Evolutionary conservation across 108 stramenopile species (phyloP).

Genomic region (Seminavis robusta): DNA sequence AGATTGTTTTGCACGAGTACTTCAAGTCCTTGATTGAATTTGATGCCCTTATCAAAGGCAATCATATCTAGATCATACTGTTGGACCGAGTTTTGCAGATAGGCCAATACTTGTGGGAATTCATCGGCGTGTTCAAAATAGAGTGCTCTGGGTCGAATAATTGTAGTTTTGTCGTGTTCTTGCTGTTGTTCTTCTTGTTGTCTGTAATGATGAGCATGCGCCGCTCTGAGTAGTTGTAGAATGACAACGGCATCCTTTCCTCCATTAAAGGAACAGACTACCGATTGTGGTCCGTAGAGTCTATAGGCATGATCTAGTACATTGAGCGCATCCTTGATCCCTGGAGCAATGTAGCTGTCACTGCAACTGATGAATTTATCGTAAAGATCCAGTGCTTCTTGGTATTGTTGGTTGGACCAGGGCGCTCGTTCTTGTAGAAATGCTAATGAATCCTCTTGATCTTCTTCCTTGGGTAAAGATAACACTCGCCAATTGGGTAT

Average conservation of each 20-base stretch:
- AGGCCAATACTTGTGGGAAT: slow-evolving; percentile 63
- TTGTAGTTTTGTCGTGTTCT: slow-evolving; percentile 31
- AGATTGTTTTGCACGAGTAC: slow-evolving; percentile 62
- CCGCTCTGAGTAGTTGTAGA: slow-evolving; percentile 91
- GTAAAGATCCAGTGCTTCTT: slow-evolving; percentile 56
- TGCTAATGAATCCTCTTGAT: too few relatives aligned
- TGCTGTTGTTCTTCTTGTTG: slow-evolving; percentile 9
- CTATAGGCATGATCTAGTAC: slow-evolving; percentile 74
- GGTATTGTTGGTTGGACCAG: slow-evolving; percentile 65
- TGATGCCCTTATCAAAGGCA: slow-evolving; percentile 64
- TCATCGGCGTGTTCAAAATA: slow-evolving; percentile 84
- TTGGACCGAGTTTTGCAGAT: slow-evolving; percentile 61
- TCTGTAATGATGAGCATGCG: slow-evolving; percentile 68
- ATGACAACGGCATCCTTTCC: slow-evolving; percentile 98
- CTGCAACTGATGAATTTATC: slow-evolving; percentile 47
- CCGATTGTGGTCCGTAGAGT: slow-evolving; percentile 70
- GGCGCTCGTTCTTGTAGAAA: slow-evolving; percentile 15
- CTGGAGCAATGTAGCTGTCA: slow-evolving; percentile 52
- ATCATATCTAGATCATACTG: slow-evolving; percentile 89
- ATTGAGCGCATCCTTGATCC: slow-evolving; percentile 57
- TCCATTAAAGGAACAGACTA: slow-evolving; percentile 94
- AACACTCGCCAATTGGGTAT: too few relatives aligned
- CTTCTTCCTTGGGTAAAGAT: too few relatives aligned
- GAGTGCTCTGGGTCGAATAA: slow-evolving; percentile 63
- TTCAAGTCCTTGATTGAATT: slow-evolving; percentile 58